These are phyloP conservation scores for Mortierella antarctica DNA, from an alignment of 192 early-diverging fungal genomes.

Conservation along the genomic window DNA sequence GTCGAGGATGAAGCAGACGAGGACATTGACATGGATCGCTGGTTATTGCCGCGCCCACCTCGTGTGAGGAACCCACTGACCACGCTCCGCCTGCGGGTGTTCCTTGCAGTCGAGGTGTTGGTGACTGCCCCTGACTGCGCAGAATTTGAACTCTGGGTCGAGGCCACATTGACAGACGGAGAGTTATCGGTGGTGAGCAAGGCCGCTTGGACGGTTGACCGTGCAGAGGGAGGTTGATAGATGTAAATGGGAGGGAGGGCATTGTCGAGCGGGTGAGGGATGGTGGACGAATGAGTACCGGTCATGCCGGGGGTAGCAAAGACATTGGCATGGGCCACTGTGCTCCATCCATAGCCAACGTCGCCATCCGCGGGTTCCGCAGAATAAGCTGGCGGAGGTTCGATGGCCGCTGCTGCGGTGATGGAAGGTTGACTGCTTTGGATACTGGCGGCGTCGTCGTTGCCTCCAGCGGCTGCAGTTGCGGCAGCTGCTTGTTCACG, in stretches of 20 bases:
- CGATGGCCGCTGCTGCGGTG: slow-evolving; percentile 3
- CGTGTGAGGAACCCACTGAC: slow-evolving; percentile 8
- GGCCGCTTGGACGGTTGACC: slow-evolving; percentile 20
- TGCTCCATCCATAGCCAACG: slow-evolving; percentile 28
- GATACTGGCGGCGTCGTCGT: not conserved
- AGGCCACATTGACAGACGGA: slow-evolving; percentile 6
- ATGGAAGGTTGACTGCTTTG: slow-evolving; percentile 22
- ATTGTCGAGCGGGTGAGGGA: slow-evolving; percentile 10
- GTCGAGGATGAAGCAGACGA: slow-evolving; percentile 1
- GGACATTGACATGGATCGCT: slow-evolving; percentile 2
- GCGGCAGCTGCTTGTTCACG: not conserved
- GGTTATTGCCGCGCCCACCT: not conserved
- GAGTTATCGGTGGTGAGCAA: slow-evolving; percentile 28
- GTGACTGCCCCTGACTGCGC: not conserved
- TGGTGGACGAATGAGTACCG: not conserved
- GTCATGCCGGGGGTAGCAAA: not conserved
- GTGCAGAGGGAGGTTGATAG: slow-evolving; percentile 18
- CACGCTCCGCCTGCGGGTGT: slow-evolving; percentile 2
- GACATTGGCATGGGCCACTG: not conserved
- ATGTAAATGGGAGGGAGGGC: slow-evolving; percentile 22
- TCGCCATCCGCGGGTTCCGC: slow-evolving; percentile 18
- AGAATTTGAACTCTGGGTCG: not conserved
- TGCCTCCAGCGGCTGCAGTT: not conserved
- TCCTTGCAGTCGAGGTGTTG: not conserved
- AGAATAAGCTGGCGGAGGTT: slow-evolving; percentile 21